Percentiles rank a stretch among this genome's conserved stretches.
These are phyloP conservation scores for Calonectria pseudoreteaudii DNA, from an alignment of 2,329 filamentous ascomycete genomes.

Conservation along the genomic window DNA sequence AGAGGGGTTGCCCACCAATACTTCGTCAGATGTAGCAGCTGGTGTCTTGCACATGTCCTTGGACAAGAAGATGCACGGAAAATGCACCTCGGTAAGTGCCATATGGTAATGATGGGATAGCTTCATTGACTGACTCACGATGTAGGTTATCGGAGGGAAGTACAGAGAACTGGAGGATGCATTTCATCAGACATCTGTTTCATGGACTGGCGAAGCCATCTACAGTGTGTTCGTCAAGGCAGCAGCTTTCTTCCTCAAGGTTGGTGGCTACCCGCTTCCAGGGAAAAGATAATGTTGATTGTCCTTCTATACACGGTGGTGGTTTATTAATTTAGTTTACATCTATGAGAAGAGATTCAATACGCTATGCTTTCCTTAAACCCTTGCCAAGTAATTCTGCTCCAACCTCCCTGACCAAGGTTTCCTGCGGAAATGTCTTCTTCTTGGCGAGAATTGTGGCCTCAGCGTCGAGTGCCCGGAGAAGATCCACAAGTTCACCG, in stretches of 20 bases:
- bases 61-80: slow-evolving; percentile 13
- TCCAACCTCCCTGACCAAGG: slow-evolving; percentile 68
- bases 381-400: slow-evolving; percentile 64
- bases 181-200: background rate
- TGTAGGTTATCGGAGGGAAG: slow-evolving; percentile 7
- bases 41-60: slow-evolving; percentile 23
- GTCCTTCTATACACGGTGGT: background rate
- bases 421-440: slow-evolving; percentile 66
- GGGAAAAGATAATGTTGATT: background rate
- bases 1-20: slow-evolving; percentile 22
- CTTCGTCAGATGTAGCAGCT: slow-evolving; percentile 1
- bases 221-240: slow-evolving; percentile 9
- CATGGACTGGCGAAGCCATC: slow-evolving; percentile 16
- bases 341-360: background rate
- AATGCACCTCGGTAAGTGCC: slow-evolving; percentile 14
- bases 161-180: slow-evolving; percentile 20
- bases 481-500: slow-evolving; percentile 84
- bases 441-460: slow-evolving; percentile 71
- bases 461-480: slow-evolving; percentile 80
- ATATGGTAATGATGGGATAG: too few relatives aligned
- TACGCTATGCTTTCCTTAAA: slow-evolving; percentile 49
- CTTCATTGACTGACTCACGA: background rate
- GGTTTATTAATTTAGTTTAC: background rate
- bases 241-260: slow-evolving; percentile 13
- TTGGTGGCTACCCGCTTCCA: slow-evolving; percentile 22